Evolutionary conservation across 2,329 filamentous ascomycete species (phyloP).

Genomic region (Conoideocrella luteorostrata): DNA sequence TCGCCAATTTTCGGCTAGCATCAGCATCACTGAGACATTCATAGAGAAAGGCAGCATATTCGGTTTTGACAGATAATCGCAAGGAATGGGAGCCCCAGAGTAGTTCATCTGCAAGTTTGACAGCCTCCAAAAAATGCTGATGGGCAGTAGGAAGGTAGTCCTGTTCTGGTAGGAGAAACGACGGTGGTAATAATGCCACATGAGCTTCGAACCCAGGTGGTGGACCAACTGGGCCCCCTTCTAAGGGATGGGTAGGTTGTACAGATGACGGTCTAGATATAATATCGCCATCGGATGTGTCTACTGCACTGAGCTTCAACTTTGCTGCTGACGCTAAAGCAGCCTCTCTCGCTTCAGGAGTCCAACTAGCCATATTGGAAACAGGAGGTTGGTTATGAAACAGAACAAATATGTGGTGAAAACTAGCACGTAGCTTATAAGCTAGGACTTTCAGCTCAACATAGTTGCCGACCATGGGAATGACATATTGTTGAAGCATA

Average conservation of each 20-base stretch:
- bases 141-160: conserved; percentile 81
- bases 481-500: conserved; percentile 79
- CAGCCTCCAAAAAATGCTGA: conserved; percentile 72
- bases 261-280: conserved; percentile 37
- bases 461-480: conserved; percentile 75
- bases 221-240: conserved; percentile 52
- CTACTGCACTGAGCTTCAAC: conserved; percentile 42
- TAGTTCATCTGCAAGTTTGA: conserved; percentile 64
- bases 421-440: conserved; percentile 86
- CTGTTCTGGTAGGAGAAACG: conserved; percentile 71
- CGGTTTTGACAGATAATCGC: conserved; percentile 81
- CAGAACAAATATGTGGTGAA: conserved; percentile 93
- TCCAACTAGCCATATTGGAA: conserved; percentile 50
- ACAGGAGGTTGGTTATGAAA: conserved; percentile 88
- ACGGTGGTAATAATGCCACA: conserved; percentile 42
- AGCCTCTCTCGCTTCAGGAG: conserved; percentile 36
- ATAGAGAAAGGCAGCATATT: conserved; percentile 88
- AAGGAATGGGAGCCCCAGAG: conserved; percentile 87
- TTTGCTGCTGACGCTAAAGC: conserved; percentile 22
- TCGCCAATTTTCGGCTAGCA: conserved; percentile 68
- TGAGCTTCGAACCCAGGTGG: conserved; percentile 47
- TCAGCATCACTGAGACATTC: conserved; percentile 83
- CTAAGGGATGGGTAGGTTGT: conserved; percentile 42
- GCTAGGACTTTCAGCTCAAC: conserved; percentile 82
- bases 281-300: conserved; percentile 36